Evolutionary conservation across 176 grass and related monocot genomes (phyloP), one percentile per base, ranked within the genome.

Genomic region (Carex myosuroides): DNA sequence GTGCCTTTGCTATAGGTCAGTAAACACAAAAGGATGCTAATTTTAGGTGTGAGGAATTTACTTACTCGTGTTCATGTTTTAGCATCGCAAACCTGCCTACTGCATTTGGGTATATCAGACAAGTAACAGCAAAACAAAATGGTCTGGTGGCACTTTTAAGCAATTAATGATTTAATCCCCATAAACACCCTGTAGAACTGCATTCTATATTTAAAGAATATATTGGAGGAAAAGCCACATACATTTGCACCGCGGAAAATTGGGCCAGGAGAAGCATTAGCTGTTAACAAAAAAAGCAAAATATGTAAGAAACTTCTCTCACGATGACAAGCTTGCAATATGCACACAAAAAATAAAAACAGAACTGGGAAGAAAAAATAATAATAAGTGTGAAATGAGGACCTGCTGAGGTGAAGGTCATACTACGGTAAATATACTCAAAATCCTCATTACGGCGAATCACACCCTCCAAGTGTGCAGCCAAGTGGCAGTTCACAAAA

Each of bases 401-500:
- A 94, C 95, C 91, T 93, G 95, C 62, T 63, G 86, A 39, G 30
- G 67, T 84, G 86, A 94, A 98, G 82, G 87, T 86, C 91, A 94
- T 91, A 76, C 85, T 93, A 78, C 92, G 90, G 41, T 90, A 94
- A 83, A 98, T 90, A 89, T 93, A 92, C 30, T 94, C 91, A 80
- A 94, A 98, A 76, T 98, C 92, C 89, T 94, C 95, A 85, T 98
- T 98, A 29, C 92, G 79, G 70, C 88, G 93, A 85, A 67, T 90
- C 69, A 98, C 88, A 86, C 89, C 92, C 82, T 98, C 95, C 89
- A 94, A 87, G 87, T 98, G 95, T 69, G 92, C 91, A 94, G 95
- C 92, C 56, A 98, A 91, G 85, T 98, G 95, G 81, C 95, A 98
- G 79, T 98, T 98, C 89, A 94, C 83, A 91, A 98, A 98, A 84